A percentile compares a stretch with the other conserved stretches of the same genome.
phyloP scores from a whole-genome alignment of 768 basidiomycete species.

The Amanita jacksonii region DNA sequence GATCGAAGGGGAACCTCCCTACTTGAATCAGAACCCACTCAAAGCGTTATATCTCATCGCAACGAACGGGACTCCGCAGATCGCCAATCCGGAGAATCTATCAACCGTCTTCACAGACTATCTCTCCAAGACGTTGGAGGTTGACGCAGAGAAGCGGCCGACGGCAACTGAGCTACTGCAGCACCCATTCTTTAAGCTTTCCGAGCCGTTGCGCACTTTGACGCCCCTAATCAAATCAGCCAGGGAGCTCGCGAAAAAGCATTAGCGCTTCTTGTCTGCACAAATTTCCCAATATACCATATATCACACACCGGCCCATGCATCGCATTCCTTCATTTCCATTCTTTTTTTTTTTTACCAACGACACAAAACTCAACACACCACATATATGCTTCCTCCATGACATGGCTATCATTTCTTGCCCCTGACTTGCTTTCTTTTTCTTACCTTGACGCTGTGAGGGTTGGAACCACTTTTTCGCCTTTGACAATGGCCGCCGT shows the following conservation, averaged over 20 bases:
- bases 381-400: background rate
- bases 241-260: slow-evolving; percentile 68
- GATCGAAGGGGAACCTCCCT: slow-evolving; percentile 97
- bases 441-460: background rate
- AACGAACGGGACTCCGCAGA: slow-evolving; percentile 94
- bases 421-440: background rate
- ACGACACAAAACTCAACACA: no score
- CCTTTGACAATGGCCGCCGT: no score
- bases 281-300: no score
- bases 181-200: slow-evolving; percentile 84
- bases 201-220: slow-evolving; percentile 80
- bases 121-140: slow-evolving; percentile 79
- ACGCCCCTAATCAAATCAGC: slow-evolving; percentile 90
- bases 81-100: slow-evolving; percentile 76
- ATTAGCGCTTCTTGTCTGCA: background rate
- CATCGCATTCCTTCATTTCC: background rate
- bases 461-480: background rate
- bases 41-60: slow-evolving; percentile 98
- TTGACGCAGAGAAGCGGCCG: slow-evolving; percentile 91
- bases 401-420: background rate
- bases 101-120: slow-evolving; percentile 84
- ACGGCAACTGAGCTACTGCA: slow-evolving; percentile 73
- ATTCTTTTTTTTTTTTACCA: no score
- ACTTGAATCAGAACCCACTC: slow-evolving; percentile 91
- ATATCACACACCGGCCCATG: no score